Evolutionary conservation across 306 rosid genomes (phyloP).

Genomic region (Cicer yamashitae): DNA sequence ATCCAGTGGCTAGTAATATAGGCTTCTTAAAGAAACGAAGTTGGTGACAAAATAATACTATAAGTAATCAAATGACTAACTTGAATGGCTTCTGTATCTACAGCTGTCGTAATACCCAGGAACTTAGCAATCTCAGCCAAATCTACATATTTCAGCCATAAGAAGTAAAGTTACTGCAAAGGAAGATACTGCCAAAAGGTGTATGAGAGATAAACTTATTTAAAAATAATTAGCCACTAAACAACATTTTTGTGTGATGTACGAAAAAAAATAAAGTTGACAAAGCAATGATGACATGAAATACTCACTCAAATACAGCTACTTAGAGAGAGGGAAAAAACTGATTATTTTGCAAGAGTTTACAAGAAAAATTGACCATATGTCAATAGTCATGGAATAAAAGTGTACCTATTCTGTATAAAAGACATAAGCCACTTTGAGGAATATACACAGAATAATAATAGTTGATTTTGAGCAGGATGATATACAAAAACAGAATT

Average conservation of each 20-base stretch:
- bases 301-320: slow-evolving; percentile 27
- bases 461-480: slow-evolving; percentile 27
- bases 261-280: slow-evolving; percentile 21
- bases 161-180: slow-evolving; percentile 21
- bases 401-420: slow-evolving; percentile 8
- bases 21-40: slow-evolving; percentile 10
- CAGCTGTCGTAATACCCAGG: slow-evolving; percentile 73
- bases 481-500: slow-evolving; percentile 17
- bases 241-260: neutral
- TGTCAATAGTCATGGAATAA: slow-evolving; percentile 8
- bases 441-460: slow-evolving; percentile 2
- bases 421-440: neutral
- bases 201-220: slow-evolving; percentile 4
- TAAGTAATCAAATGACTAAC: slow-evolving; percentile 54
- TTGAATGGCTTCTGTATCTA: slow-evolving; percentile 90
- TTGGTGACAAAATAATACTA: neutral
- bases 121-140: slow-evolving; percentile 94
- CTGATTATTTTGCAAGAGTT: slow-evolving; percentile 4
- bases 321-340: slow-evolving; percentile 3
- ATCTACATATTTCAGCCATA: slow-evolving; percentile 60
- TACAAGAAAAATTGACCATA: neutral
- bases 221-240: slow-evolving; percentile 14
- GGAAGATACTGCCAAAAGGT: slow-evolving; percentile 22
- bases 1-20: slow-evolving; percentile 6
- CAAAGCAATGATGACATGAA: neutral